These are phyloP conservation scores for Sclerospora graminicola DNA, from an alignment of 352 stramenopile genomes.

Conservation along the genomic window DNA sequence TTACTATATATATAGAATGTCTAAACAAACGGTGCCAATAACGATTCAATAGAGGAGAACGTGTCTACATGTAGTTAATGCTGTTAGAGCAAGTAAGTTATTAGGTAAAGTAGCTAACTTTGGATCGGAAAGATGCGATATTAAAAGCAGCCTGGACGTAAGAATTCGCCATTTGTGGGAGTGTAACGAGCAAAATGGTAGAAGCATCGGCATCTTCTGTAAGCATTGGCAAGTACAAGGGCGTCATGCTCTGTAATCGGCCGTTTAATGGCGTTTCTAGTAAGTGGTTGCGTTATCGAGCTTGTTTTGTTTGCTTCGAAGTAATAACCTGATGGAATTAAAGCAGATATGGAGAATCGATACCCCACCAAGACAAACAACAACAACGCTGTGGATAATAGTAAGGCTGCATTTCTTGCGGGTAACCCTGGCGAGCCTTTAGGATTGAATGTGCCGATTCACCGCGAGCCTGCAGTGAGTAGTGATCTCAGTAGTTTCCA, in stretches of 20 bases:
- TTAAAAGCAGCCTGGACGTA: too few relatives aligned
- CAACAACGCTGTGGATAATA: constrained; percentile 30
- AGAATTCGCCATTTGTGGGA: too few relatives aligned
- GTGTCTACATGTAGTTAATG: too few relatives aligned
- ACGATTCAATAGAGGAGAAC: constrained; percentile 1
- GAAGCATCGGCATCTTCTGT: constrained; percentile 35
- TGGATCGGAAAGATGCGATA: too few relatives aligned
- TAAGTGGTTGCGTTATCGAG: too few relatives aligned
- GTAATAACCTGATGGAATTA: too few relatives aligned
- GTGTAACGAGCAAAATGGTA: constrained; percentile 3
- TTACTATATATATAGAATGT: constrained; percentile 14
- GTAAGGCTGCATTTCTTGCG: constrained; percentile 62
- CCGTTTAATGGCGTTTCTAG: constrained; percentile 74
- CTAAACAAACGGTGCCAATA: constrained; percentile 8
- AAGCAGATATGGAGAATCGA: constrained; percentile 33
- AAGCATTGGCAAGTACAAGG: constrained; percentile 92
- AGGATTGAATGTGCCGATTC: constrained; percentile 74
- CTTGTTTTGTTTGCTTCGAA: too few relatives aligned
- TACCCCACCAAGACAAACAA: constrained; percentile 27
- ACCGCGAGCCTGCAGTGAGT: too few relatives aligned
- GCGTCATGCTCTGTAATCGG: constrained; percentile 92
- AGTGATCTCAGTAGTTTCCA: too few relatives aligned
- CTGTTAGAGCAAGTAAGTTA: too few relatives aligned
- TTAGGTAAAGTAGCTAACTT: too few relatives aligned
- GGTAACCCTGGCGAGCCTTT: constrained; percentile 58